Evolutionary conservation across 2,329 filamentous ascomycete species (phyloP), one percentile per base, ranked within the genome.

Genomic region (Aspergillus chevalieri): DNA sequence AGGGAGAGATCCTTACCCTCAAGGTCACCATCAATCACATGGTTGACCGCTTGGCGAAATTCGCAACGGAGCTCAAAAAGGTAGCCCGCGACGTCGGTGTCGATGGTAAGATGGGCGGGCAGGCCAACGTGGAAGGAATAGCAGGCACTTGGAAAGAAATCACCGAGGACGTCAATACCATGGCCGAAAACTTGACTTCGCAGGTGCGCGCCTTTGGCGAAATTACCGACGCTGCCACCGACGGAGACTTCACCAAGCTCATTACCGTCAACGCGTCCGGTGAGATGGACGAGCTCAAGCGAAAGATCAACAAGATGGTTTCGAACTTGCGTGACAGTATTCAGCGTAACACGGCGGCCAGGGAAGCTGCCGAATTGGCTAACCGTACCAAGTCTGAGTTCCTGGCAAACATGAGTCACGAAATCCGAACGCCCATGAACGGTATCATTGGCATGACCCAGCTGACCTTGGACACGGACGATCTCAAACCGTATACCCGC

Each of bases 271-370:
- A 96, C 69, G 93, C 93, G 17, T 96, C 92, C 10, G 93, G 93
- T 56, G 93, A 98, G 71, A 97, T 98, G 93, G 93, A 97, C 71
- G 92, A 97, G 70, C 79, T 98, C 61, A 98, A 98, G 74, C 85
- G 91, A 63, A 97, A 97, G 78, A 97, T 98, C 79, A 98, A 97
- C 68, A 89, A 94, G 75, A 98, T 98, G 93, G 91, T 97, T 47
- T 93, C 88, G 66, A 95, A 95, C 66, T 75, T 98, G 54, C 80
- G 92, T 59, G 93, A 97, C 72, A 94, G 88, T 78, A 96, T 98
- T 59, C 91, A 97, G 69, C 84, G 90, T 67, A 98, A 97, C 68
- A 96, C 91, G 3, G 89, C 91, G 57, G 93, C 93, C 50, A 87
- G 93, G 70, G 92, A 97, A 71, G 91, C 92, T 43, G 93, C 93